phyloP scores from a whole-genome alignment of 2,329 filamentous ascomycete genomes.

The Sporothrix phasma region DNA sequence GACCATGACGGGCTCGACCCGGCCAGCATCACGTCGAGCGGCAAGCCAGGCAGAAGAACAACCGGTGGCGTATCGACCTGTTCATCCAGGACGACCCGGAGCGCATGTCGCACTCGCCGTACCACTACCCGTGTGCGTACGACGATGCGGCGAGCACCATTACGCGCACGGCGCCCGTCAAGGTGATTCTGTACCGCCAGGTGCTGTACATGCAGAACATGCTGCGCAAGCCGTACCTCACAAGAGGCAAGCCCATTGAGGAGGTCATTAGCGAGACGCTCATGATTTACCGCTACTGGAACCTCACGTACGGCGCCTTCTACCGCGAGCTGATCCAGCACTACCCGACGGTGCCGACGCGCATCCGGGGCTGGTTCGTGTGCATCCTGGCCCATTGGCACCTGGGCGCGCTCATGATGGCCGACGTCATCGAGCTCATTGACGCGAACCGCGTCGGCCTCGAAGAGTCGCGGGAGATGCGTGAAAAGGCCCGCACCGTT shows the following conservation, averaged over 20 bases:
- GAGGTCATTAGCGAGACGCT: slow-evolving; percentile 38
- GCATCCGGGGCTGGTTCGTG: slow-evolving; percentile 51
- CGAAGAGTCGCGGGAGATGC: slow-evolving; percentile 22
- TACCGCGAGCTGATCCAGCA: slow-evolving; percentile 41
- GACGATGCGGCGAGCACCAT: slow-evolving; percentile 40
- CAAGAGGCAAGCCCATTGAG: slow-evolving; percentile 33
- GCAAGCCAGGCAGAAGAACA: slow-evolving; percentile 12
- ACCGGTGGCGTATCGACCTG: slow-evolving; percentile 26
- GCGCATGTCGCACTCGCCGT: slow-evolving; percentile 15
- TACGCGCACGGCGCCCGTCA: slow-evolving; percentile 45
- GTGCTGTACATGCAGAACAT: slow-evolving; percentile 46
- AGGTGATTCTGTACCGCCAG: slow-evolving; percentile 48
- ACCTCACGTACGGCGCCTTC: slow-evolving; percentile 40
- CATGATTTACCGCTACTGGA: slow-evolving; percentile 46
- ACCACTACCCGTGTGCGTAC: slow-evolving; percentile 45
- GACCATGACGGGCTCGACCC: background rate
- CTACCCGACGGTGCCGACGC: slow-evolving; percentile 40
- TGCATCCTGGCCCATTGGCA: slow-evolving; percentile 49
- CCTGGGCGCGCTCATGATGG: slow-evolving; percentile 43
- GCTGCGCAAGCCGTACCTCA: slow-evolving; percentile 30
- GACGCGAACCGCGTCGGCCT: slow-evolving; percentile 31
- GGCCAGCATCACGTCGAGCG: background rate
- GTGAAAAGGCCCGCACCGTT: slow-evolving; percentile 27
- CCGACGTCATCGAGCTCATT: slow-evolving; percentile 42
- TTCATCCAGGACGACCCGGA: slow-evolving; percentile 29